phyloP scores from a whole-genome alignment of 1,139 yeast genomes.

The Lodderomyces jiufengensis region DNA sequence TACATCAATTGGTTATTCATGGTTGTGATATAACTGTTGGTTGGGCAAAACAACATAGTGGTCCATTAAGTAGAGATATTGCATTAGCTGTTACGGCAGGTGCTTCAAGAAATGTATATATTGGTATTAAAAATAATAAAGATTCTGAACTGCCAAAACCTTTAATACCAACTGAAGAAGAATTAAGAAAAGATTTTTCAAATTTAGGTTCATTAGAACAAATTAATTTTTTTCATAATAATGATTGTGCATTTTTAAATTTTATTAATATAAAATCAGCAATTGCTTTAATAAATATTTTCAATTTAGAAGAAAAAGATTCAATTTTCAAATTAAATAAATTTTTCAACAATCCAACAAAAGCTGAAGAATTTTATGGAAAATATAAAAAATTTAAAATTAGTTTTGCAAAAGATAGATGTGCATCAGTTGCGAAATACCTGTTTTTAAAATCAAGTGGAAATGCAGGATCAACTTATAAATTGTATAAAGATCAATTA shows the following conservation, averaged over 20 bases:
- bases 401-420: constrained; percentile 46
- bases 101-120: constrained; percentile 47
- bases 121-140: constrained; percentile 35
- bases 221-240: constrained; percentile 43
- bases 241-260: constrained; percentile 46
- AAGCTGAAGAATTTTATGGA: constrained; percentile 33
- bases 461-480: constrained; percentile 12
- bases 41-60: constrained; percentile 46
- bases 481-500: constrained; percentile 12
- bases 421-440: constrained; percentile 47
- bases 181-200: constrained; percentile 36
- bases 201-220: constrained; percentile 45
- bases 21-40: constrained; percentile 44
- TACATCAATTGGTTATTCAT: constrained; percentile 45
- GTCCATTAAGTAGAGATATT: constrained; percentile 37
- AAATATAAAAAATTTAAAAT: constrained; percentile 39
- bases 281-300: constrained; percentile 32
- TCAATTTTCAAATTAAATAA: constrained; percentile 10
- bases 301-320: constrained; percentile 21
- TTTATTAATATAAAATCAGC: constrained; percentile 41
- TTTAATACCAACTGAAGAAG: constrained; percentile 38
- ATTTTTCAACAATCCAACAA: constrained; percentile 15
- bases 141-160: constrained; percentile 16
- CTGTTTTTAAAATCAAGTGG: constrained; percentile 27
- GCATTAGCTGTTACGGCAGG: constrained; percentile 47